Evolutionary conservation across 2,329 filamentous ascomycete species (phyloP).

Genomic region (Leptographium radiaticola): DNA sequence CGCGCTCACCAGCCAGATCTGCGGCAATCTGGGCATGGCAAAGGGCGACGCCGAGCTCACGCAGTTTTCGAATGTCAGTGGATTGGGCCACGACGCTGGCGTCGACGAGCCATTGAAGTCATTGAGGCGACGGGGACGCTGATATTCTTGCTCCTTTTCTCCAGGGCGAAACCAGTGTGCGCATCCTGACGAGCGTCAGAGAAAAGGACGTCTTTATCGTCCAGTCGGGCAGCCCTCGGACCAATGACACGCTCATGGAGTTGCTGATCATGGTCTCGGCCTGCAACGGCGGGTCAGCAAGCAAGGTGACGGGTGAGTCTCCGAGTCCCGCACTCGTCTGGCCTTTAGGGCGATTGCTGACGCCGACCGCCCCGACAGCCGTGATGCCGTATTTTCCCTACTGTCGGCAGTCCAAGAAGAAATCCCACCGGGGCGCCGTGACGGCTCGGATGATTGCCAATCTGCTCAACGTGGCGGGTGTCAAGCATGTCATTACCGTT

Average conservation of each 20-base stretch:
- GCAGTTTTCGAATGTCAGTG: slow-evolving; percentile 51
- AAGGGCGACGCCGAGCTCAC: slow-evolving; percentile 52
- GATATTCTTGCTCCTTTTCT: slow-evolving; percentile 6
- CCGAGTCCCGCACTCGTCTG: background rate
- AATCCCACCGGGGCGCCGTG: slow-evolving; percentile 89
- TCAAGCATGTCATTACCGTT: slow-evolving; percentile 95
- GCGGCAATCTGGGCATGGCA: slow-evolving; percentile 53
- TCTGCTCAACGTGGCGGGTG: slow-evolving; percentile 80
- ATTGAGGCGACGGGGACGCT: slow-evolving; percentile 2
- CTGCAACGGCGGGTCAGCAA: slow-evolving; percentile 94
- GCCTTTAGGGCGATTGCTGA: background rate
- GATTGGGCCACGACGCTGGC: background rate
- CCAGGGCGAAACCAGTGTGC: slow-evolving; percentile 57
- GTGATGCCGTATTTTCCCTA: slow-evolving; percentile 97
- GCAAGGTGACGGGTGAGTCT: slow-evolving; percentile 74
- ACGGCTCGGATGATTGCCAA: slow-evolving; percentile 96
- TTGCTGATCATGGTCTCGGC: slow-evolving; percentile 97
- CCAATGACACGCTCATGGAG: slow-evolving; percentile 99
- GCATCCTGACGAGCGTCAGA: slow-evolving; percentile 63
- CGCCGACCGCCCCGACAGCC: slow-evolving; percentile 34
- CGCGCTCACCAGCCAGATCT: slow-evolving; percentile 51
- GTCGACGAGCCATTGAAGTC: background rate
- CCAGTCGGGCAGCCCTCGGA: slow-evolving; percentile 87
- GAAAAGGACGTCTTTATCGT: slow-evolving; percentile 99
- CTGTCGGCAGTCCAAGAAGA: slow-evolving; percentile 98